Base-by-base conservation (phyloP, 75 land plant species). In the Ceratopteris richardii region DNA sequence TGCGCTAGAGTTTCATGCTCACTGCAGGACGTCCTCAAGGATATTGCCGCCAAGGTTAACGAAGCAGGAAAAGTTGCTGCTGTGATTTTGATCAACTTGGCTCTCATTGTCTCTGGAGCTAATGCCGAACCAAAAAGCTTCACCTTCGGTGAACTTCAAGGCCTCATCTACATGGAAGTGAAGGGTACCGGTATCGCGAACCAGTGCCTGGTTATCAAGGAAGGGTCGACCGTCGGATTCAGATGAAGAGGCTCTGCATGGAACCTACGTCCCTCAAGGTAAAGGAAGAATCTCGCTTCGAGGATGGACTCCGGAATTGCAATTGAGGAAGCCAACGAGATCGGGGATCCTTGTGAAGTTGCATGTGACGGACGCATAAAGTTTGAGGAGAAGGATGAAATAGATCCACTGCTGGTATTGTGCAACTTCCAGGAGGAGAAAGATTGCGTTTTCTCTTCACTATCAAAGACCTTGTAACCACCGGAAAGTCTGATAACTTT, bases 181-280 rank as follows among this genome's bases (percentile, higher is more conserved):
- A 93, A 93, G 75, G 98, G 98, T 21, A 74, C 84, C 4, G 98
- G 98, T 23, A 85, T 85, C 0, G 98, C 98, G 3, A 93, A 93
- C 81, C 98, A 89, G 69, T 93, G 98, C 77, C 98, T 96, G 31
- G 79, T 86, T 41, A 78, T 93, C 18, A 80, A 68, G 6, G 77
- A 85, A 11, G 98, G 96, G 1, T 68, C 61, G 80, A 33, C 96
- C 0, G 98, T 96, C 51, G 83, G 74, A 41, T 93, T 77, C 33
- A 64, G 21, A 16, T 81, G 54, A 93, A 86, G 81, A 93, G 89
- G 67, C 56, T 93, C 44, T 93, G 98, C 80, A 52, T 93, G 31
- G 98, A 93, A 78, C 98, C 98, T 0, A 93, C 98, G 1, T 82
- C 95, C 19, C 89, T 93, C 83, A 85, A 87, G 18, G 98, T 93